Evolutionary conservation across 768 basidiomycete species (phyloP).

Genomic region (Tylopilus felleus): DNA sequence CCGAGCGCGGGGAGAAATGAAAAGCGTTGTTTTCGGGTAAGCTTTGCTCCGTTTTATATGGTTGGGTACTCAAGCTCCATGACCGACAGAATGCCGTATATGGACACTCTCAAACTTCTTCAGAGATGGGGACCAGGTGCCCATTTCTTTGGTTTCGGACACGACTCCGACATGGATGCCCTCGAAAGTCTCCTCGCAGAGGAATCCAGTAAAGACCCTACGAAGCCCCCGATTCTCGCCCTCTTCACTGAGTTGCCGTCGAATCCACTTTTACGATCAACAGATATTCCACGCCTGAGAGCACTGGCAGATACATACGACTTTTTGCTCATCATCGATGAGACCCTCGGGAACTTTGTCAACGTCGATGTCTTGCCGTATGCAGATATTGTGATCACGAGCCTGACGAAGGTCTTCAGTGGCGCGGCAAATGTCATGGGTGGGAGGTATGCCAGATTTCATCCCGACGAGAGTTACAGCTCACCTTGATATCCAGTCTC

Average conservation of each 20-base stretch:
- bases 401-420: conserved; percentile 94
- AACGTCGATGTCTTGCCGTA: conserved; percentile 88
- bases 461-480: background rate
- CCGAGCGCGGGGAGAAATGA: conserved; percentile 49
- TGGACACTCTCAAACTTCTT: conserved; percentile 89
- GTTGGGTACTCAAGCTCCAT: background rate
- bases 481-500: conserved; percentile 48
- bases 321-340: conserved; percentile 88
- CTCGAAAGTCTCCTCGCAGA: conserved; percentile 61
- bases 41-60: conserved; percentile 24
- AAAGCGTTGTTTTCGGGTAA: conserved; percentile 94
- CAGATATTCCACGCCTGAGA: conserved; percentile 72
- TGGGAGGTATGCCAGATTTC: conserved; percentile 63
- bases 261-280: conserved; percentile 87
- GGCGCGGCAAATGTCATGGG: conserved; percentile 97
- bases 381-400: conserved; percentile 88
- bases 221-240: conserved; percentile 63
- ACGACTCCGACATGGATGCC: conserved; percentile 69
- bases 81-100: conserved; percentile 81
- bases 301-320: conserved; percentile 81
- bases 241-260: conserved; percentile 95
- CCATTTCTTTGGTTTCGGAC: conserved; percentile 80
- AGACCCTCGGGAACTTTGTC: conserved; percentile 91
- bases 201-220: conserved; percentile 36
- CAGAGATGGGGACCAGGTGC: conserved; percentile 97